phyloP scores from a whole-genome alignment of 2,329 filamentous ascomycete genomes.

The Dactylella cylindrospora region DNA sequence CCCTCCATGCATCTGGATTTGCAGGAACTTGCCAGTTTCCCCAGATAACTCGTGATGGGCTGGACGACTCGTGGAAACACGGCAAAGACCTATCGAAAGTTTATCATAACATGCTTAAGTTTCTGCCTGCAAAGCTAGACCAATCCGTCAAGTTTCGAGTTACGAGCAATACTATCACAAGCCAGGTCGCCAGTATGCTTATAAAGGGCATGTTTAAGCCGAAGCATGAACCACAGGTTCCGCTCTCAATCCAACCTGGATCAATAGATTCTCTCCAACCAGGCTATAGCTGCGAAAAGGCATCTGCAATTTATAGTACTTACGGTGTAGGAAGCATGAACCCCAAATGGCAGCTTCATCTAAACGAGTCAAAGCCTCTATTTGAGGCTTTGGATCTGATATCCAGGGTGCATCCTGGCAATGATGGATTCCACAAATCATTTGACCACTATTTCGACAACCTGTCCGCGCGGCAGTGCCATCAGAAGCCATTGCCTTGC shows the following conservation, averaged over 20 bases:
- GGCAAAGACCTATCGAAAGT: conserved; percentile 75
- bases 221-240: conserved; percentile 51
- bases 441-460: conserved; percentile 87
- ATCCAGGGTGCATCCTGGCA: conserved; percentile 63
- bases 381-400: conserved; percentile 66
- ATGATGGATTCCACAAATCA: conserved; percentile 67
- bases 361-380: conserved; percentile 60
- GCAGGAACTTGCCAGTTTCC: conserved; percentile 76
- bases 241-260: conserved; percentile 59
- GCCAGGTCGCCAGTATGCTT: conserved; percentile 75
- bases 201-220: conserved; percentile 68
- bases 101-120: conserved; percentile 68
- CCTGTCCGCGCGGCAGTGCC: conserved; percentile 75
- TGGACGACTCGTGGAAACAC: conserved; percentile 74
- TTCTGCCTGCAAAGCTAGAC: conserved; percentile 62
- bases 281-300: conserved; percentile 65
- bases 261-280: conserved; percentile 74
- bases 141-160: conserved; percentile 66
- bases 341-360: conserved; percentile 64
- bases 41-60: conserved; percentile 71
- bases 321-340: conserved; percentile 57
- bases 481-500: conserved; percentile 71
- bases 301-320: conserved; percentile 51
- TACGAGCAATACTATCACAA: conserved; percentile 80
- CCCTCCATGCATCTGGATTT: conserved; percentile 67